A percentile compares a stretch with the other conserved stretches of the same genome.
phyloP scores from a whole-genome alignment of 805 yeast genomes.

The Nematodospora valgi region DNA sequence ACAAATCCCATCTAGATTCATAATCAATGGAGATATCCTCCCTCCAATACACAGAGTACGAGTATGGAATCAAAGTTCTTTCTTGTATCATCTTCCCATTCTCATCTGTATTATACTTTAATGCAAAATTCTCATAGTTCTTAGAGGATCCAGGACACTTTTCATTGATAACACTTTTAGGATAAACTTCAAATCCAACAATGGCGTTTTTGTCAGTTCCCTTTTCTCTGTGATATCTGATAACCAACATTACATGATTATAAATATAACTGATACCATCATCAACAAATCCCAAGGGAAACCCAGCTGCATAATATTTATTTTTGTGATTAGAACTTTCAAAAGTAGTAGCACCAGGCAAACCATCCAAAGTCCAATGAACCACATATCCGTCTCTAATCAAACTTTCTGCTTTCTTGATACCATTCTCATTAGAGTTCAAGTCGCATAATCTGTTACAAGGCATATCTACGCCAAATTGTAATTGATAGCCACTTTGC shows the following conservation, averaged over 20 bases:
- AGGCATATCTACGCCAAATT: slow-evolving; percentile 59
- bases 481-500: slow-evolving; percentile 66
- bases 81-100: slow-evolving; percentile 22
- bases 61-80: slow-evolving; percentile 58
- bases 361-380: slow-evolving; percentile 79
- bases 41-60: slow-evolving; percentile 86
- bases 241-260: slow-evolving; percentile 78
- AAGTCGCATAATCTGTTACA: slow-evolving; percentile 71
- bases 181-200: slow-evolving; percentile 89
- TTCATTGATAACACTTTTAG: slow-evolving; percentile 66
- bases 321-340: slow-evolving; percentile 53
- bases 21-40: slow-evolving; percentile 68
- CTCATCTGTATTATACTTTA: slow-evolving; percentile 37
- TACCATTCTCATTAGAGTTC: slow-evolving; percentile 47
- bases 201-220: slow-evolving; percentile 50
- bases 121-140: slow-evolving; percentile 52
- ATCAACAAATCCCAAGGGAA: slow-evolving; percentile 72
- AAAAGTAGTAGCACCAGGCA: slow-evolving; percentile 87
- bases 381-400: slow-evolving; percentile 70
- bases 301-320: slow-evolving; percentile 81
- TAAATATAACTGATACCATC: slow-evolving; percentile 58
- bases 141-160: slow-evolving; percentile 75
- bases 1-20: slow-evolving; percentile 70
- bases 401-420: slow-evolving; percentile 56
- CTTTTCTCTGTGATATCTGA: slow-evolving; percentile 57